A percentile compares a stretch with the other conserved stretches of the same genome.
phyloP scores from a whole-genome alignment of 345 rosid genomes.

The Crucihimalaya himalaica region DNA sequence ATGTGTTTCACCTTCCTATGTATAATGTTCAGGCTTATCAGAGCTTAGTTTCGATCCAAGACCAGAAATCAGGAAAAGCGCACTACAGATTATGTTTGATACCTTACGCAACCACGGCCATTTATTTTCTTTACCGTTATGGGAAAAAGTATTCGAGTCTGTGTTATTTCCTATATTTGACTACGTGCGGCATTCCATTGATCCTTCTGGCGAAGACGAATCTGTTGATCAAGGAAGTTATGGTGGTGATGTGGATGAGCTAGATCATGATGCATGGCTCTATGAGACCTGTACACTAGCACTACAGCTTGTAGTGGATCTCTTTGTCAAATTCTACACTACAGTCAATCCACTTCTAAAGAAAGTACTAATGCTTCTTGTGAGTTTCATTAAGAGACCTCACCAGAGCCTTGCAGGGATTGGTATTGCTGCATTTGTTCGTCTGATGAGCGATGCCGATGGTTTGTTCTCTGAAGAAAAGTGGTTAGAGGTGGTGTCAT shows the following conservation, averaged over 20 bases:
- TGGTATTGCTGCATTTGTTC: conserved; percentile 97
- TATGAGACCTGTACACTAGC: conserved; percentile 99
- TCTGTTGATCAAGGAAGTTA: conserved; percentile 62
- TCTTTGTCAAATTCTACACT: conserved; percentile 86
- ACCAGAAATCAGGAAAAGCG: conserved; percentile 96
- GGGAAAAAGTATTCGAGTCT: conserved; percentile 92
- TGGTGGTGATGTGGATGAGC: conserved; percentile 65
- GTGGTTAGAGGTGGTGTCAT: conserved; percentile 88
- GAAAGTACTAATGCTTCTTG: conserved; percentile 80
- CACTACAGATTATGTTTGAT: conserved; percentile 90
- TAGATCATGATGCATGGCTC: conserved; percentile 98
- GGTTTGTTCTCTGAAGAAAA: conserved; percentile 85
- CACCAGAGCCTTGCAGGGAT: conserved; percentile 99
- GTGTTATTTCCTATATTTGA: conserved; percentile 96
- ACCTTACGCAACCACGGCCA: conserved; percentile 94
- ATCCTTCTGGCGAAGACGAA: conserved; percentile 76
- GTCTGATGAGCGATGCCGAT: conserved; percentile 95
- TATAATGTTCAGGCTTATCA: conserved; percentile 71
- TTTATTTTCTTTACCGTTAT: conserved; percentile 76
- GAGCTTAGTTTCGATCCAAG: conserved; percentile 99
- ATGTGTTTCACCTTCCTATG: conserved; percentile 14
- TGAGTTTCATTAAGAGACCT: conserved; percentile 92
- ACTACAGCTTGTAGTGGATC: conserved; percentile 96
- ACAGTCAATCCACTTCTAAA: conserved; percentile 92
- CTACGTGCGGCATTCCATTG: conserved; percentile 96